These are phyloP conservation scores for Blepharisma undulans DNA, from an alignment of 169 alveolate species.

Conservation along the genomic window DNA sequence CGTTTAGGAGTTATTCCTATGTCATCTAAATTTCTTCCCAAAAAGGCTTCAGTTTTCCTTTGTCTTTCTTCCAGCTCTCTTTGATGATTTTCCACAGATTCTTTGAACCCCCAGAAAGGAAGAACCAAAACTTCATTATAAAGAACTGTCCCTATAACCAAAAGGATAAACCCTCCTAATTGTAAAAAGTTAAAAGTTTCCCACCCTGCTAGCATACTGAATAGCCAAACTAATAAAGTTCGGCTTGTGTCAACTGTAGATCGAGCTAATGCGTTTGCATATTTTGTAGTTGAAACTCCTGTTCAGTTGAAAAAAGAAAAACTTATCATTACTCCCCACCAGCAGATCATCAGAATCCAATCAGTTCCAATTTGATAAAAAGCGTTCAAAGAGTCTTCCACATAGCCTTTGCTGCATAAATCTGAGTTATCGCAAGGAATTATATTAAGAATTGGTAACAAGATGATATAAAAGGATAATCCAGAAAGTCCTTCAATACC, in stretches of 20 bases:
- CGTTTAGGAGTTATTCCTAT: background rate
- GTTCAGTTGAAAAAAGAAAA: conserved; percentile 52
- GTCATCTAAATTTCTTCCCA: background rate
- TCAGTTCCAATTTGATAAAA: conserved; percentile 4
- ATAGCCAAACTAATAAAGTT: conserved; percentile 62
- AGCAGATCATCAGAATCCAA: background rate
- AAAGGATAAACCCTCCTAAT: conserved; percentile 66
- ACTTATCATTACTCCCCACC: background rate
- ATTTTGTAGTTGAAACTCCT: conserved; percentile 58
- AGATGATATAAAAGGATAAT: background rate
- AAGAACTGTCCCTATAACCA: conserved; percentile 70
- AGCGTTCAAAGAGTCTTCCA: conserved; percentile 37
- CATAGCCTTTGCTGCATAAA: conserved; percentile 39
- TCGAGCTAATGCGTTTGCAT: conserved; percentile 61
- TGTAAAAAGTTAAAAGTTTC: conserved; percentile 57
- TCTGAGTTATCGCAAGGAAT: conserved; percentile 47
- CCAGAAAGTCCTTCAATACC: conserved; percentile 65
- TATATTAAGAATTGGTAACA: conserved; percentile 44
- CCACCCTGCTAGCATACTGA: conserved; percentile 43
- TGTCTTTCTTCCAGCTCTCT: background rate
- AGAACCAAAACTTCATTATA: conserved; percentile 73
- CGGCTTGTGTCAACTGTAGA: conserved; percentile 59
- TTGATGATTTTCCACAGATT: background rate
- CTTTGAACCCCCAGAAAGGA: conserved; percentile 41
- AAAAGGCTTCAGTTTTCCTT: background rate